Evolutionary conservation across 2,329 filamentous ascomycete genomes (phyloP), one percentile per base, ranked within the genome.

Genomic region (Aspergillus costaricaensis): DNA sequence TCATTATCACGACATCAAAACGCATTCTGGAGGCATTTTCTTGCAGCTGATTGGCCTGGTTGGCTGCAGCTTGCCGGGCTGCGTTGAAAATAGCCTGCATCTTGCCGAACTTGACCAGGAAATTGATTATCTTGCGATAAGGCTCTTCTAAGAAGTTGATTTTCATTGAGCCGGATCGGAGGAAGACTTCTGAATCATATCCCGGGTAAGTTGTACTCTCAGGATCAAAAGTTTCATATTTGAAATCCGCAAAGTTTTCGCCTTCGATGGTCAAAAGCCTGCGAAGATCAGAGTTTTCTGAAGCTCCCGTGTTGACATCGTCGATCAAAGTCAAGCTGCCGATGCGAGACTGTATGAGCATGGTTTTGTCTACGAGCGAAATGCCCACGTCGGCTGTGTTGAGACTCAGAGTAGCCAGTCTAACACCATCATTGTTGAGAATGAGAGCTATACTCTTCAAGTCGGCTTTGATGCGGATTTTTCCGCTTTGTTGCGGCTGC

Each of bases 11-110:
- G 19, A 99, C 86, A 70, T 99, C 95, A 59, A 97, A 97, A 73
- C 96, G 93, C 80, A 98, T 91, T 65, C 91, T 92, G 70, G 88
- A 91, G 0, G 91, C 91, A 71, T 88, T 93, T 71, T 98, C 90
- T 71, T 98, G 95, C 5, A 99, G 86, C 71, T 97, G 93, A 60
- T 86, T 96, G 9, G 95, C 96, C 75, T 97, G 93, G 63, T 91
- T 94, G 41, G 95, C 91, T 2, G 96, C 95, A 41, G 94, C 96
- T 76, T 96, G 92, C 36, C 96, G 87, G 12, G 96, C 95, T 44
- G 95, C 94, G 72, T 99, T 99, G 81, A 96, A 99, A 56, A 99
- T 90, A 21, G 95, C 94, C 77, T 99, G 95, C 95, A 99, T 99
- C 78, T 96, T 96, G 62, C 96, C 95, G 74, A 99, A 99, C 71